Percentiles rank a stretch among this genome's conserved stretches.
Conservation (phyloP, 2,329 filamentous ascomycete species). For the Aspergillus felis region DNA sequence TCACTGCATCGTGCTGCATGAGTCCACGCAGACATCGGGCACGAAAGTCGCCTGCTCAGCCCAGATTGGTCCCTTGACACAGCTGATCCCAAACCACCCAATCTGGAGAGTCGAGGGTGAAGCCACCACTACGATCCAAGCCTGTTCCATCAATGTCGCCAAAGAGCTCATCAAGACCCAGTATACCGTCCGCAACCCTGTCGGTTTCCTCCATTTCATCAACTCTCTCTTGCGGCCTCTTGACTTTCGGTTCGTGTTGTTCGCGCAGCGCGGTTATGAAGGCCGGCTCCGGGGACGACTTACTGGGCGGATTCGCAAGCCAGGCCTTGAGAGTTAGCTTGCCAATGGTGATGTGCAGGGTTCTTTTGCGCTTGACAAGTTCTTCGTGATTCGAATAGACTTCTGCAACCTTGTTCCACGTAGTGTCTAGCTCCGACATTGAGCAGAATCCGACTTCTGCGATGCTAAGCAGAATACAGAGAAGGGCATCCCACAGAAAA, state of each 20-base stretch:
- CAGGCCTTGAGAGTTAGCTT: constrained; percentile 9
- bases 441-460: constrained; percentile 28
- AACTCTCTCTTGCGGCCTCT: background rate
- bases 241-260: background rate
- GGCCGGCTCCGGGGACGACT: constrained; percentile 2
- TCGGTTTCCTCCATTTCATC: background rate
- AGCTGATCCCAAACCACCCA: background rate
- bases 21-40: too few species aligned
- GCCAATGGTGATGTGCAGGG: constrained; percentile 2
- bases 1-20: background rate
- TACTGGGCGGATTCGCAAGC: constrained; percentile 5
- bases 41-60: background rate
- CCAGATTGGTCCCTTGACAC: background rate
- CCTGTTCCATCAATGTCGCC: background rate
- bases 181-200: background rate
- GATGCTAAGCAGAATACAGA: constrained; percentile 43
- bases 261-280: constrained; percentile 10
- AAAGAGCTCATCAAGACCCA: background rate
- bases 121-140: background rate
- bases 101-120: background rate
- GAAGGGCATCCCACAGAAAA: constrained; percentile 49
- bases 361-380: constrained; percentile 24
- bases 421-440: constrained; percentile 23
- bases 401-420: constrained; percentile 43
- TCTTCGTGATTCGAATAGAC: constrained; percentile 42